These are phyloP conservation scores for Umbelopsis sp. DNA, from an alignment of 371 early-diverging fungal species.

Conservation along the genomic window DNA sequence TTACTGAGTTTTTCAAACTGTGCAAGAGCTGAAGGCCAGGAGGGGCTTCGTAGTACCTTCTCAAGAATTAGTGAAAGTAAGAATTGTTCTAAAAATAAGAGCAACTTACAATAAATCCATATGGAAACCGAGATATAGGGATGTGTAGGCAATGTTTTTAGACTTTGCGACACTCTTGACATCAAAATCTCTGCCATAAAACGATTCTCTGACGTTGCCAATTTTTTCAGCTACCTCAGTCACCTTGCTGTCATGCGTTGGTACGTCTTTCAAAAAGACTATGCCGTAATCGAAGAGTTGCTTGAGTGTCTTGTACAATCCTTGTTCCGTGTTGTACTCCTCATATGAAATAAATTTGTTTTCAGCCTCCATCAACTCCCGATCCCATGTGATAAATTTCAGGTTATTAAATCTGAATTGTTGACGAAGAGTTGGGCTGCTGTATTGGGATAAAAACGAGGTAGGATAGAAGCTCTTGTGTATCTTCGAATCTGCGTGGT, in stretches of 20 bases:
- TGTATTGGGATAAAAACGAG: slow-evolving; percentile 42
- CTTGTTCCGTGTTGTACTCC: slow-evolving; percentile 63
- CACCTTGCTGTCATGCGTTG: slow-evolving; percentile 57
- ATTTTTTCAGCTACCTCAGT: slow-evolving; percentile 70
- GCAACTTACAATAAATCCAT: slow-evolving; percentile 87
- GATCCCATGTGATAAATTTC: slow-evolving; percentile 55
- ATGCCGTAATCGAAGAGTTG: slow-evolving; percentile 75
- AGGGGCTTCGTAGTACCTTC: slow-evolving; percentile 72
- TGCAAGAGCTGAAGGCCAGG: slow-evolving; percentile 89
- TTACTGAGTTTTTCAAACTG: slow-evolving; percentile 76
- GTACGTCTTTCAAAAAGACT: slow-evolving; percentile 74
- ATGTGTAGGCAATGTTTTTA: slow-evolving; percentile 90
- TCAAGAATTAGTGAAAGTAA: neutral
- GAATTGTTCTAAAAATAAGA: neutral
- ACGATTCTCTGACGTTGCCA: slow-evolving; percentile 78
- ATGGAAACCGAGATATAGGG: slow-evolving; percentile 82
- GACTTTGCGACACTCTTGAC: slow-evolving; percentile 80
- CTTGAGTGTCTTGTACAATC: slow-evolving; percentile 57
- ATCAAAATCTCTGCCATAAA: slow-evolving; percentile 86
- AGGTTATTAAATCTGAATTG: slow-evolving; percentile 44
- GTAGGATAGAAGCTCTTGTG: slow-evolving; percentile 53
- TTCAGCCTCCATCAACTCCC: slow-evolving; percentile 29
- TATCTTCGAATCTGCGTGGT: slow-evolving; percentile 33
- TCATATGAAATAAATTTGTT: slow-evolving; percentile 57
- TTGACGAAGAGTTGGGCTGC: slow-evolving; percentile 21